phyloP scores from a whole-genome alignment of 1,284 basidiomycete genomes.

The Schizophyllum amplum region DNA sequence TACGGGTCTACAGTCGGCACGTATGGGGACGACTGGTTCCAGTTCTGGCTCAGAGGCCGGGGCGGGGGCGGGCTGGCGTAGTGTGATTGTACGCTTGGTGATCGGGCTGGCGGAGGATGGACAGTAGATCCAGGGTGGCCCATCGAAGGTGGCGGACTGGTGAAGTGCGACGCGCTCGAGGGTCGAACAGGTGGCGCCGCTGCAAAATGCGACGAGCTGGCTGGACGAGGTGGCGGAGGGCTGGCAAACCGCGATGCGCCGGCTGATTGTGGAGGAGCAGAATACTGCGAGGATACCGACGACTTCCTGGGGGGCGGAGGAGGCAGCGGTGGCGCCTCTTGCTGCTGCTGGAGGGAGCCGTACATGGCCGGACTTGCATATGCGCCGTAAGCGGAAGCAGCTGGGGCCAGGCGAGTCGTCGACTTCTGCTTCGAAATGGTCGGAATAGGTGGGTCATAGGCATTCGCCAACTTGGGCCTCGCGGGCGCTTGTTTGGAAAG shows the following conservation, averaged over 20 bases:
- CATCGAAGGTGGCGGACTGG: neutral
- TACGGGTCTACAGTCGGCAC: neutral
- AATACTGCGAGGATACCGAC: no score
- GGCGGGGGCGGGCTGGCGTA: neutral
- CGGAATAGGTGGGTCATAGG: constrained; percentile 75
- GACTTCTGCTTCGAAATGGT: constrained; percentile 37
- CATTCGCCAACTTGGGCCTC: constrained; percentile 62
- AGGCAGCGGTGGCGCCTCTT: neutral
- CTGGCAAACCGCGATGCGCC: neutral
- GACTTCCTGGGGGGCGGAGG: neutral
- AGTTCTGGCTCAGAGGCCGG: neutral
- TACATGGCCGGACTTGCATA: constrained; percentile 15
- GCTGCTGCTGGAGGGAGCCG: constrained; percentile 2
- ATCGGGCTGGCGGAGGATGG: neutral
- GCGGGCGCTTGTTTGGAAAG: constrained; percentile 30
- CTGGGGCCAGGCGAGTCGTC: constrained; percentile 22
- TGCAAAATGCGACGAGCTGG: neutral
- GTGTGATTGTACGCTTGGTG: neutral
- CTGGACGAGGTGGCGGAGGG: neutral
- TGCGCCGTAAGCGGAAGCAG: constrained; percentile 20
- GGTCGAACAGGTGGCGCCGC: neutral
- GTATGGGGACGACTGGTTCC: neutral
- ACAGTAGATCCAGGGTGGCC: neutral
- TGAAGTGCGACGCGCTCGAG: neutral
- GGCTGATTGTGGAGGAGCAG: neutral